Base-by-base conservation (phyloP, 148 eudicot genomes). In the Vaccinium macrocarpon region DNA sequence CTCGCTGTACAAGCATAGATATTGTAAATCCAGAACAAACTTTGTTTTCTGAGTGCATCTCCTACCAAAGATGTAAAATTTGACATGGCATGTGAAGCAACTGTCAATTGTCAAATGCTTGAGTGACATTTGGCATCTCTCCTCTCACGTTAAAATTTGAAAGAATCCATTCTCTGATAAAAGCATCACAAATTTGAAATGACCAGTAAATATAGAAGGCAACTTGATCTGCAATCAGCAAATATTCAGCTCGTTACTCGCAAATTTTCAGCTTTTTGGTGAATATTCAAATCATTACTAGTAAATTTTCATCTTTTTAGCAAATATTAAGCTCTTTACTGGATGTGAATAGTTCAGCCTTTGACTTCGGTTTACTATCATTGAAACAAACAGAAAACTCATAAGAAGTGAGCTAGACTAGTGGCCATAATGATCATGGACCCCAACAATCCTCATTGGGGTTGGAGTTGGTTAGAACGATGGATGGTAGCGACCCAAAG, bases 401-500 rank as follows among this genome's bases (percentile, higher is more conserved):
- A 97, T 96, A 96, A 93, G 89, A 91, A 91, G 62, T 87, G 95
- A 23, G 66, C 93, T 70, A 94, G 89, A 90, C 85, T 96, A 9
- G 80, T 90, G 1, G 88, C 86, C 84, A 82, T 94, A 82, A 83
- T 93, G 70, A 94, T 90, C 84, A 90, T 92, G 94, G 98, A 94
- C 85, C 93, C 92, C 2, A 94, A 90, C 80, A 94, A 89, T 83
- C 95, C 97, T 29, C 98, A 95, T 56, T 94, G 95, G 97, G 99
- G 98, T 19, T 96, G 99, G 98, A 91, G 99, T 88, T 96, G 99
- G 98, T 86, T 96, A 86, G 99, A 96, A 71, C 85, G 99, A 52
- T 96, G 95, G 93, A 89, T 93, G 97, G 95, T 95, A 18, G 99
- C 94, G 87, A 71, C 83, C 29, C 87, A 86, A 19, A 86, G 86